These are phyloP conservation scores for Curvularia verruculosa DNA, from an alignment of 2,329 filamentous ascomycete genomes.

Conservation along the genomic window DNA sequence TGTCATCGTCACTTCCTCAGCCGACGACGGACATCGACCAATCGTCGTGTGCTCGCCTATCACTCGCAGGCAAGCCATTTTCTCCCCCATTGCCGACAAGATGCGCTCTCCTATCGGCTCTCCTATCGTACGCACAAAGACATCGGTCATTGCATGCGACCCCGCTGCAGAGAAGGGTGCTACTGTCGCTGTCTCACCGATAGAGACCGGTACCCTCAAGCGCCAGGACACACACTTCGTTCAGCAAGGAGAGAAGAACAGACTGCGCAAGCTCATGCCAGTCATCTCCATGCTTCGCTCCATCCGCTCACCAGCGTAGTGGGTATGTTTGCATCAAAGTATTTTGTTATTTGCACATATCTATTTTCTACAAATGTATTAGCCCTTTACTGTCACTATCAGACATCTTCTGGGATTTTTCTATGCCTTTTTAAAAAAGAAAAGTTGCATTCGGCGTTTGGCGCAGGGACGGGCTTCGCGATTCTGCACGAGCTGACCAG, in stretches of 20 bases:
- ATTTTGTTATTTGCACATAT: neutral
- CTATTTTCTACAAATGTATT: neutral
- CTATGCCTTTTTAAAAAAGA: no score
- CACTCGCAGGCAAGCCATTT: conserved; percentile 24
- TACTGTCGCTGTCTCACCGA: conserved; percentile 13
- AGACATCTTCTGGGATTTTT: no score
- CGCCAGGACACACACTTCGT: conserved; percentile 31
- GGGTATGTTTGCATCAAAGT: neutral
- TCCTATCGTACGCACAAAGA: conserved; percentile 30
- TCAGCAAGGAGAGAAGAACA: conserved; percentile 26
- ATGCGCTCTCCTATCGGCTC: conserved; percentile 30
- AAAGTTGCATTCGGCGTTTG: conserved; percentile 9
- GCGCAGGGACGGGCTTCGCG: neutral
- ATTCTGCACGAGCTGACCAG: neutral
- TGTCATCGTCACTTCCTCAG: conserved; percentile 29
- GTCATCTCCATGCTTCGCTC: conserved; percentile 20
- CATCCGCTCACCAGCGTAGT: conserved; percentile 11
- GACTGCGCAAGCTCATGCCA: conserved; percentile 21
- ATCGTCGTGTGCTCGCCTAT: conserved; percentile 32
- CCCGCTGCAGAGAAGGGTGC: conserved; percentile 21
- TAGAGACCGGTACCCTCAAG: conserved; percentile 16
- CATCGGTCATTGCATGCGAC: conserved; percentile 27
- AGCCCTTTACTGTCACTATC: neutral
- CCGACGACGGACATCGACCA: conserved; percentile 21
- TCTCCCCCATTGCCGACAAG: conserved; percentile 27